Conservation (phyloP, 179 eudicot genomes). For the Amaranthus tricolor region DNA sequence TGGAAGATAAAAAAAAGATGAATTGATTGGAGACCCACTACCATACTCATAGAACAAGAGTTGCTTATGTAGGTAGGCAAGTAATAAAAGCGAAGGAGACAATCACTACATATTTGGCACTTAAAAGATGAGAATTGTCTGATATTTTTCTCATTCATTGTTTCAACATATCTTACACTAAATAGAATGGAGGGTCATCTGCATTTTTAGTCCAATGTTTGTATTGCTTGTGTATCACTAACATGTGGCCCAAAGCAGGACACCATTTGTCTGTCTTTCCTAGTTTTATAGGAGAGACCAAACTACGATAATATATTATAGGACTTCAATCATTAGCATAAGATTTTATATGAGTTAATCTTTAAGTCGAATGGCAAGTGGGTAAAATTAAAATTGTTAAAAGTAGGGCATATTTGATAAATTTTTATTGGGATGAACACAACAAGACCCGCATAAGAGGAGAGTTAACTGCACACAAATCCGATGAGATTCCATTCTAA, state of each 20-base stretch:
- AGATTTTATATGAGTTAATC: too few species aligned
- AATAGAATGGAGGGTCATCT: too few species aligned
- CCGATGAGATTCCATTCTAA: too few species aligned
- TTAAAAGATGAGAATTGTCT: neutral
- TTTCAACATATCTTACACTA: neutral
- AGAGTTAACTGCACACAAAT: too few species aligned
- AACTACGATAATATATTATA: neutral
- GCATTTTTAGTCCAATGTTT: conserved; percentile 10
- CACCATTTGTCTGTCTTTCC: conserved; percentile 7
- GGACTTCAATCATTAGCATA: too few species aligned
- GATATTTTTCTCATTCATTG: neutral
- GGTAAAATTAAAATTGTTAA: too few species aligned
- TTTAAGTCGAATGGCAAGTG: too few species aligned
- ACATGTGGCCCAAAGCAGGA: conserved; percentile 23
- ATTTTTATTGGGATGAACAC: too few species aligned
- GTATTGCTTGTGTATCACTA: neutral
- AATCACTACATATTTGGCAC: conserved; percentile 13
- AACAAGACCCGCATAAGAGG: too few species aligned
- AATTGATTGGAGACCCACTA: conserved; percentile 21
- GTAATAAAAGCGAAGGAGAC: neutral
- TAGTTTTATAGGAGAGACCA: conserved; percentile 14
- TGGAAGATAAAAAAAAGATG: neutral
- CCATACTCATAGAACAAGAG: neutral
- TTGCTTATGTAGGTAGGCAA: conserved; percentile 4
- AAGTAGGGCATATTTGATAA: too few species aligned